phyloP scores from a whole-genome alignment of 352 stramenopile genomes.

The Albugo laibachii region DNA sequence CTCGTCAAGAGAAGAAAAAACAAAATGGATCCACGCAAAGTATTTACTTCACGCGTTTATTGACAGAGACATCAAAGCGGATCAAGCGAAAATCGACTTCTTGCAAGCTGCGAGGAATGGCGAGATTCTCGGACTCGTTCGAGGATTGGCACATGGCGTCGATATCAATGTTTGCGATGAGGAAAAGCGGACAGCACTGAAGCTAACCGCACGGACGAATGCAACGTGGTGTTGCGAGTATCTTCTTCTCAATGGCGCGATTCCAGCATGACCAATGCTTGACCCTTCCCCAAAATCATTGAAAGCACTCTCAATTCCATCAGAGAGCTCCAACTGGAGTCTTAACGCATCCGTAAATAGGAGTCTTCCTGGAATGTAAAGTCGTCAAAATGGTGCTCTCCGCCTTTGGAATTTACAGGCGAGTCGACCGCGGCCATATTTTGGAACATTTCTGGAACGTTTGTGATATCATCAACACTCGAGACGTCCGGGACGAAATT shows the following conservation, averaged over 20 bases:
- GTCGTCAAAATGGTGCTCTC: slow-evolving; percentile 77
- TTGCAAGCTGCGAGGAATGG: slow-evolving; percentile 18
- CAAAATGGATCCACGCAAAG: slow-evolving; percentile 71
- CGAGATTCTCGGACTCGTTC: slow-evolving; percentile 42
- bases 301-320: too few relatives aligned
- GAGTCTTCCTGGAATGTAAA: slow-evolving; percentile 77
- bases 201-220: slow-evolving; percentile 20
- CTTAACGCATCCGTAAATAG: background rate
- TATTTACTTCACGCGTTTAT: slow-evolving; percentile 15
- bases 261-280: too few relatives aligned
- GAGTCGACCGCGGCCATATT: slow-evolving; percentile 78
- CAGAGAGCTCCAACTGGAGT: too few relatives aligned
- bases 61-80: slow-evolving; percentile 11
- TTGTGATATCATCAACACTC: slow-evolving; percentile 71
- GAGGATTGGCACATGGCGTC: slow-evolving; percentile 54
- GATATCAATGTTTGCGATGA: slow-evolving; percentile 42
- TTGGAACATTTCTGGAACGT: slow-evolving; percentile 80
- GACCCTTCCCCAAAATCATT: too few relatives aligned
- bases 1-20: slow-evolving; percentile 44
- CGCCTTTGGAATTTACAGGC: slow-evolving; percentile 71
- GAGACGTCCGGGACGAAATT: slow-evolving; percentile 62
- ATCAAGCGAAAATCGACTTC: slow-evolving; percentile 23
- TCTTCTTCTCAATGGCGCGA: slow-evolving; percentile 58
- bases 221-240: slow-evolving; percentile 43
- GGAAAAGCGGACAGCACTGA: slow-evolving; percentile 32